Conservation (phyloP, 163 green algal species). For the Coccomyxa subellipsoidea region DNA sequence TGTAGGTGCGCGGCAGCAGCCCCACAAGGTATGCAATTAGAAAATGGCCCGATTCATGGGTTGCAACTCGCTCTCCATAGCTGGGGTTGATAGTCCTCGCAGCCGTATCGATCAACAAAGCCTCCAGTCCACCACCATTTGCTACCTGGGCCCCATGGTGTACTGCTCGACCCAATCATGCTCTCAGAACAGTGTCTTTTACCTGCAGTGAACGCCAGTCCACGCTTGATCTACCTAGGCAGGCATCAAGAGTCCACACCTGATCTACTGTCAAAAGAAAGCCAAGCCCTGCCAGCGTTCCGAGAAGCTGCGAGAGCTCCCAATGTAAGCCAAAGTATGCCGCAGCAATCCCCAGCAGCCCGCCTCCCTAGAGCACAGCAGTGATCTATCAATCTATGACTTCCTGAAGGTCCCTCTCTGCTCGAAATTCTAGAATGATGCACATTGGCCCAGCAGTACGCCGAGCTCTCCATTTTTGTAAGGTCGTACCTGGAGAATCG, state of each 20-base stretch:
- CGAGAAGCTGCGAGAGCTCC: slow-evolving; percentile 28
- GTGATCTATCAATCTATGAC: neutral
- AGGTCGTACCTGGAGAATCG: slow-evolving; percentile 24
- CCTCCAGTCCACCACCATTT: slow-evolving; percentile 74
- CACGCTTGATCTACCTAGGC: too few species aligned
- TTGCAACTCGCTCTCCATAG: slow-evolving; percentile 64
- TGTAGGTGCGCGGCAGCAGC: slow-evolving; percentile 89
- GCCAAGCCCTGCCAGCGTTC: slow-evolving; percentile 27
- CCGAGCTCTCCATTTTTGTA: too few species aligned
- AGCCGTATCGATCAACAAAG: slow-evolving; percentile 77
- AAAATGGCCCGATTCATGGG: slow-evolving; percentile 93
- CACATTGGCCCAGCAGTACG: neutral
- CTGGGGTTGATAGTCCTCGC: slow-evolving; percentile 51
- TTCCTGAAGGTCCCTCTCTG: neutral
- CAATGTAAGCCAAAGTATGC: slow-evolving; percentile 33
- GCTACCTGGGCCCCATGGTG: too few species aligned
- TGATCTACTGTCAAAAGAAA: slow-evolving; percentile 59
- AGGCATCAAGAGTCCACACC: slow-evolving; percentile 29
- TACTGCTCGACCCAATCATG: too few species aligned
- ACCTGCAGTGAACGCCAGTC: too few species aligned
- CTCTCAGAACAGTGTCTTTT: too few species aligned
- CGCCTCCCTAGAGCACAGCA: slow-evolving; percentile 4
- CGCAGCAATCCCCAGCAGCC: slow-evolving; percentile 42
- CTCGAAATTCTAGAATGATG: neutral
- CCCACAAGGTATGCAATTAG: slow-evolving; percentile 92